Base-by-base conservation (phyloP, 805 yeast species). In the Saccharomycopsis lassenensis region DNA sequence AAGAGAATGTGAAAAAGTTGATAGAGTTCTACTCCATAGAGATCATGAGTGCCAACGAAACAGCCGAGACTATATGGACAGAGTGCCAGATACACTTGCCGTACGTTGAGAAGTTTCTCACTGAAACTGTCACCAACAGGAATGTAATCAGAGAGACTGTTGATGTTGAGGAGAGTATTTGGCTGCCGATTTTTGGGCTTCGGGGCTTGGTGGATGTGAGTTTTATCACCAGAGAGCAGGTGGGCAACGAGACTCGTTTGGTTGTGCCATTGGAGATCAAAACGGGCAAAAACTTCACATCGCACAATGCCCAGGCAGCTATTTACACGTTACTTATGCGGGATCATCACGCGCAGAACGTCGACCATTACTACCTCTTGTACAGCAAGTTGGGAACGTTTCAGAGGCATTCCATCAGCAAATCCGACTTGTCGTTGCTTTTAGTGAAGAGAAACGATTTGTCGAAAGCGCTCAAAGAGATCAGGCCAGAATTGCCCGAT, bases 141-240 rank as follows among this genome's bases (percentile, higher is more conserved):
- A n/a, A n/a, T n/a, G n/a, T n/a, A n/a, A 54, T 69, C 1, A 57
- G 58, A 7, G 61, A 76, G 28, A 62, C 77, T 0, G 74, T 81
- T 0, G 95, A 83, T 50, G 72, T 84, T 7, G 99, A 91, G 55
- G 96, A 91, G 49, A 81, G 77, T 48, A 77, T 91, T 10, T 77
- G 94, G 85, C 84, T 96, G 0, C 94, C 96, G 0, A 68, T 72
- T 51, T 86, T 70, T 59, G 99, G 99, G 0, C 57, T 91, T 6
- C 73, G 84, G 46, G 99, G 99, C 0, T 72, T 78, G 47, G 74
- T 87, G 12, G 99, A 91, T 59, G 95, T 79, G 2, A 85, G 95
- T 0, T 66, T 85, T 2, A 80, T 79, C 46, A 79, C 81, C 0
- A 54, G 59, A 18, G 51, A 67, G 6, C 59, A 59, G 29, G 62